Percentiles rank a stretch among this genome's conserved stretches.
Evolutionary conservation across 345 rosid genomes (phyloP).

Genomic region (Eucalyptus dawsonii): DNA sequence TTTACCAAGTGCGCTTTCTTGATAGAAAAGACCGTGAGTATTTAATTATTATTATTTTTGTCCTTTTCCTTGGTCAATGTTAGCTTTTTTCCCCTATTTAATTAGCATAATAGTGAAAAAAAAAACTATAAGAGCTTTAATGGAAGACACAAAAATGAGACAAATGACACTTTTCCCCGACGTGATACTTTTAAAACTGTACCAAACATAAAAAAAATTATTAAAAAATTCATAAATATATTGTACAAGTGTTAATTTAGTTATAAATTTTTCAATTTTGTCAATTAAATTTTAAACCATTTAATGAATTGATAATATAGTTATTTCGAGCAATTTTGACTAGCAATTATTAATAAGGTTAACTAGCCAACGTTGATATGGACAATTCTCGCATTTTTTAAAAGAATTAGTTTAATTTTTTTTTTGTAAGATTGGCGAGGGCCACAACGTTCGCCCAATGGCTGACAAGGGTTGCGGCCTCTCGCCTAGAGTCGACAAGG

Average conservation of each 20-base stretch:
- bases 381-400: no score
- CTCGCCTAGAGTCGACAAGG: no score
- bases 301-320: background rate
- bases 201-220: accelerated
- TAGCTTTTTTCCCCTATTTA: no score
- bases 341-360: no score
- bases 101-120: background rate
- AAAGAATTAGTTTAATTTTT: no score
- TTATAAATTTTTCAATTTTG: no score
- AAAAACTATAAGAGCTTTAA: background rate
- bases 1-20: background rate
- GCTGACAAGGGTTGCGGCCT: no score
- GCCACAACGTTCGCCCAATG: no score
- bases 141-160: background rate
- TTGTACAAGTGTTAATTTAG: accelerated
- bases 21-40: background rate
- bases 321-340: background rate
- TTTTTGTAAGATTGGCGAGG: background rate
- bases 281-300: no score
- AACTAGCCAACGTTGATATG: accelerated
- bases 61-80: background rate
- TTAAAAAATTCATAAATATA: accelerated
- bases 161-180: accelerated
- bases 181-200: background rate
- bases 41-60: no score